Conservation (phyloP, 306 rosid species). For the Acacia confusa region DNA sequence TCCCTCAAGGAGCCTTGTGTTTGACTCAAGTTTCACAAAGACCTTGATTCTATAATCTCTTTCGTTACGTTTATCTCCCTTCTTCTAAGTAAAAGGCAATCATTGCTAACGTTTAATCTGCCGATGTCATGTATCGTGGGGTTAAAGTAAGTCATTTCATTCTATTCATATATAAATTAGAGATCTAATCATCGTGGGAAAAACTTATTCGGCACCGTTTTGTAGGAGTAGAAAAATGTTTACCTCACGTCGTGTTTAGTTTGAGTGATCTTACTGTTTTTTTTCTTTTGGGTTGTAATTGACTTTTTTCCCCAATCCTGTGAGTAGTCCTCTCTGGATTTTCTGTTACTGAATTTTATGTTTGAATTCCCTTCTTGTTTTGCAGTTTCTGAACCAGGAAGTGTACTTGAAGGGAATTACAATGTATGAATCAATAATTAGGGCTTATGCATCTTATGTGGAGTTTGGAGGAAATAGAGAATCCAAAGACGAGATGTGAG, state of each 20-base stretch:
- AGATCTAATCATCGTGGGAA: too few relatives aligned
- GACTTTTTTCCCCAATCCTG: background rate
- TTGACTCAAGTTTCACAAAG: background rate
- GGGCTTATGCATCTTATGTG: slow-evolving; percentile 61
- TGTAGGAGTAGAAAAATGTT: too few relatives aligned
- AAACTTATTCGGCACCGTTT: too few relatives aligned
- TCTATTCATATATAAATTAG: background rate
- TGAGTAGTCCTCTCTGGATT: slow-evolving; percentile 2
- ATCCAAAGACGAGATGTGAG: slow-evolving; percentile 69
- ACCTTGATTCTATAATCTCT: background rate
- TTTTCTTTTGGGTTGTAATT: background rate
- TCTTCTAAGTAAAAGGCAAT: background rate
- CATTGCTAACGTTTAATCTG: background rate
- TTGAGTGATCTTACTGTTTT: background rate
- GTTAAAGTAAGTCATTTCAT: background rate
- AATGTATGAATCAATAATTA: slow-evolving; percentile 68
- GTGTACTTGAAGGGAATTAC: slow-evolving; percentile 86
- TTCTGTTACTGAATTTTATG: background rate
- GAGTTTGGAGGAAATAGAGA: slow-evolving; percentile 33
- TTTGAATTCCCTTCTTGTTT: slow-evolving; percentile 21
- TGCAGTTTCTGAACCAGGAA: slow-evolving; percentile 78
- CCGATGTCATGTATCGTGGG: background rate
- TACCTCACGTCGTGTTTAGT: background rate
- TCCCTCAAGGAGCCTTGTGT: background rate
- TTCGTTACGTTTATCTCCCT: background rate